Evolutionary conservation across 1,284 basidiomycete genomes (phyloP).

Genomic region (Ceratobasidium sp.): DNA sequence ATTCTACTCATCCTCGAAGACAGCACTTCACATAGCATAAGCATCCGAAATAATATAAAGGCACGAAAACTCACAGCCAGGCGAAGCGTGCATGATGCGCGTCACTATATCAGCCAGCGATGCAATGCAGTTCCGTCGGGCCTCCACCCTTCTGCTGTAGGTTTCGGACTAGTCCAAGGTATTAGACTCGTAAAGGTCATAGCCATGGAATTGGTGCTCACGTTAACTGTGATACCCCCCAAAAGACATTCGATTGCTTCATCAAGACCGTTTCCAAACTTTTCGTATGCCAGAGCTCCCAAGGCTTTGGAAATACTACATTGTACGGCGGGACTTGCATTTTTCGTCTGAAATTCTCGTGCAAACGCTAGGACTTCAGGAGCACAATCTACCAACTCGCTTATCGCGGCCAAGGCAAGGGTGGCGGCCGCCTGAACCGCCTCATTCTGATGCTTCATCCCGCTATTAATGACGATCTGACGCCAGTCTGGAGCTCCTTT

Average conservation of each 20-base stretch:
- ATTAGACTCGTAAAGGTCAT: background rate
- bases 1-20: conserved; percentile 13
- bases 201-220: conserved; percentile 55
- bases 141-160: conserved; percentile 64
- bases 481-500: conserved; percentile 71
- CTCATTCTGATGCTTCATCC: conserved; percentile 75
- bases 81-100: conserved; percentile 54
- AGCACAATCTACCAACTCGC: conserved; percentile 74
- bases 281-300: conserved; percentile 76
- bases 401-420: conserved; percentile 73
- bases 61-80: conserved; percentile 63
- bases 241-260: conserved; percentile 72
- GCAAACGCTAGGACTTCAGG: conserved; percentile 75
- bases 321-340: conserved; percentile 66
- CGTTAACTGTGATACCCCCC: conserved; percentile 68
- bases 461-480: conserved; percentile 72
- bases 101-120: conserved; percentile 72
- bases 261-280: conserved; percentile 66
- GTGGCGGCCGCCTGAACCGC: conserved; percentile 82
- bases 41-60: conserved; percentile 55
- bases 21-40: conserved; percentile 20
- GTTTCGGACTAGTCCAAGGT: conserved; percentile 43
- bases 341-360: conserved; percentile 69
- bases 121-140: conserved; percentile 76
- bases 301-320: conserved; percentile 84